Percentiles rank a stretch among this genome's conserved stretches.
Conservation (phyloP, 1,139 yeast species). For the Protomyces macrosporus region DNA sequence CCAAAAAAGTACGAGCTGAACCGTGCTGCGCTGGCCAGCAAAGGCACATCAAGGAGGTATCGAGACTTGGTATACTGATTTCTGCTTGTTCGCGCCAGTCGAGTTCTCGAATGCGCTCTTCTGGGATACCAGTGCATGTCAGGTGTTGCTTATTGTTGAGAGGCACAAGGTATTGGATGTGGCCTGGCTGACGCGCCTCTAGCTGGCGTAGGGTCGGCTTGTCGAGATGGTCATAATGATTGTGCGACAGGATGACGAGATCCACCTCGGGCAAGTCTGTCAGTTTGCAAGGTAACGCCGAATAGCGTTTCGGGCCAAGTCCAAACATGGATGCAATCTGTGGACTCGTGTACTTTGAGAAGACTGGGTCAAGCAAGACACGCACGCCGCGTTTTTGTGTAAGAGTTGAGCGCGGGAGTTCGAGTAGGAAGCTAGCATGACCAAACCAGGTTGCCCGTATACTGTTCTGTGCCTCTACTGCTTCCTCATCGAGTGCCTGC, state of each 20-base stretch:
- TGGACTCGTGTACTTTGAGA: slow-evolving; percentile 26
- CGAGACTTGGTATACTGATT: slow-evolving; percentile 14
- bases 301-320: slow-evolving; percentile 75
- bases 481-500: slow-evolving; percentile 1
- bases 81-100: slow-evolving; percentile 81
- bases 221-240: slow-evolving; percentile 47
- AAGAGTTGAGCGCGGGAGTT: slow-evolving; percentile 25
- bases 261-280: slow-evolving; percentile 61
- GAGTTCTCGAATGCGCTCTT: slow-evolving; percentile 53
- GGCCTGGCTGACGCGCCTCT: slow-evolving; percentile 14
- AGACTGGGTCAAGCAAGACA: slow-evolving; percentile 30
- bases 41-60: slow-evolving; percentile 11
- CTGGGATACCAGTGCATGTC: slow-evolving; percentile 41
- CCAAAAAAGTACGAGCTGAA: slow-evolving; percentile 76
- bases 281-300: slow-evolving; percentile 62
- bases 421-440: slow-evolving; percentile 30
- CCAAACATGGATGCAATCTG: slow-evolving; percentile 40
- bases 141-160: slow-evolving; percentile 57
- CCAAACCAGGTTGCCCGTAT: slow-evolving; percentile 32
- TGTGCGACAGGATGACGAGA: slow-evolving; percentile 76
- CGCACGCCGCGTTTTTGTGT: slow-evolving; percentile 20
- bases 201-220: slow-evolving; percentile 23
- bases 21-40: slow-evolving; percentile 91
- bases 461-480: background rate
- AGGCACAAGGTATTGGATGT: slow-evolving; percentile 54